phyloP scores from a whole-genome alignment of 352 stramenopile genomes.

The Phytophthora melonis region DNA sequence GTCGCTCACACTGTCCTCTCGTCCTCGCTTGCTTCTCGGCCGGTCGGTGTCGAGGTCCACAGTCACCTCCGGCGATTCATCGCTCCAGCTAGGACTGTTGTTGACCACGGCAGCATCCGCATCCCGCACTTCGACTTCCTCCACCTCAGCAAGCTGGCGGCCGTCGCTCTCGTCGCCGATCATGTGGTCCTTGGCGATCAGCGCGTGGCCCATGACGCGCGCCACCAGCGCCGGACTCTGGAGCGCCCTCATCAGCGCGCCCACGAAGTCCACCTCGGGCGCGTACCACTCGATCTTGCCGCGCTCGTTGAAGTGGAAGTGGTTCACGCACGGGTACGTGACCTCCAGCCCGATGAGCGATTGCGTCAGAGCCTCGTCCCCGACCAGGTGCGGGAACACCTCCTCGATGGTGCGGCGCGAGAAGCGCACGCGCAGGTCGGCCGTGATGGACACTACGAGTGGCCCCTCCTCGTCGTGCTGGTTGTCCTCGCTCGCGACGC shows the following conservation, averaged over 20 bases:
- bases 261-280: slow-evolving; percentile 51
- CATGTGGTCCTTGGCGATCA: slow-evolving; percentile 56
- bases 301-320: slow-evolving; percentile 51
- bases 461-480: slow-evolving; percentile 34
- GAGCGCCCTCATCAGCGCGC: slow-evolving; percentile 40
- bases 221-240: slow-evolving; percentile 37
- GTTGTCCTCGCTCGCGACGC: slow-evolving; percentile 28
- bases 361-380: slow-evolving; percentile 44
- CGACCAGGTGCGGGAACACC: slow-evolving; percentile 57
- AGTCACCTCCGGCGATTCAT: not conserved
- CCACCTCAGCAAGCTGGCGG: slow-evolving; percentile 13
- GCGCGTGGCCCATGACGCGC: slow-evolving; percentile 43
- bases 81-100: not conserved
- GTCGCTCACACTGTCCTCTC: slow-evolving; percentile 8
- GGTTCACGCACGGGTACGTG: slow-evolving; percentile 53
- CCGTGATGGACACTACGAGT: slow-evolving; percentile 42
- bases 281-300: slow-evolving; percentile 59
- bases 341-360: slow-evolving; percentile 56
- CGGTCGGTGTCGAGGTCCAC: not conserved
- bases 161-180: slow-evolving; percentile 48
- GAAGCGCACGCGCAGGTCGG: slow-evolving; percentile 49
- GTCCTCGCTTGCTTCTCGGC: not conserved
- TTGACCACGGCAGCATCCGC: not conserved
- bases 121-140: not conserved
- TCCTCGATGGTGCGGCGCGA: slow-evolving; percentile 61